phyloP scores from a whole-genome alignment of 306 rosid genomes.

The Quercus wislizeni region DNA sequence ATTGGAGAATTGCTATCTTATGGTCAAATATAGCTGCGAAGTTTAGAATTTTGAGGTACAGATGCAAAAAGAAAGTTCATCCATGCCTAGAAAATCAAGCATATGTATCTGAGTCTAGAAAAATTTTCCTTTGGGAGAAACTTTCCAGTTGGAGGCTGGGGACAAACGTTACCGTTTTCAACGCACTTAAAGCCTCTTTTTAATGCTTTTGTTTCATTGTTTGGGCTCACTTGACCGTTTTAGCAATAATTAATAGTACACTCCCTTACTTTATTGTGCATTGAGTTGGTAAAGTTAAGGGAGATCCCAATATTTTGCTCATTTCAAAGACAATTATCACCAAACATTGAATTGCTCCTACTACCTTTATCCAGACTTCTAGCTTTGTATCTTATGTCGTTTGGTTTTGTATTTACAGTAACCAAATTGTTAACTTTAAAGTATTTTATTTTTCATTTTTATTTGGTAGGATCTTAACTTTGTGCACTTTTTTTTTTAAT shows the following conservation, averaged over 20 bases:
- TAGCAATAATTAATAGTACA: slow-evolving; percentile 7
- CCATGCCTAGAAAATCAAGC: neutral
- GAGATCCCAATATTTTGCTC: slow-evolving; percentile 1
- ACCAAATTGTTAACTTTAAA: too few relatives aligned
- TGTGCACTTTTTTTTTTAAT: too few relatives aligned
- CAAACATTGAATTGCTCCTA: slow-evolving; percentile 12
- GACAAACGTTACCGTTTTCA: slow-evolving; percentile 12
- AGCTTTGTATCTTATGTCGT: neutral
- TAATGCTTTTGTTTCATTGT: slow-evolving; percentile 1
- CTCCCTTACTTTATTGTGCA: neutral
- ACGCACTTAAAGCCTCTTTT: slow-evolving; percentile 1
- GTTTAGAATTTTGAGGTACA: too few relatives aligned
- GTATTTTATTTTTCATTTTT: too few relatives aligned
- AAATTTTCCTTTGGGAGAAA: neutral
- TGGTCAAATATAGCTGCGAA: too few relatives aligned
- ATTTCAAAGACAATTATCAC: slow-evolving; percentile 23
- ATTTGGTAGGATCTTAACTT: too few relatives aligned
- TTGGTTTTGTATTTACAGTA: too few relatives aligned
- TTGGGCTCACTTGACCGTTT: slow-evolving; percentile 17
- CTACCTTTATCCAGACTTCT: neutral
- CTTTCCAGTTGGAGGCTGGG: slow-evolving; percentile 7
- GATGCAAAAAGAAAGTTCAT: too few relatives aligned
- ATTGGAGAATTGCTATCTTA: too few relatives aligned
- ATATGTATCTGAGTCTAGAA: neutral
- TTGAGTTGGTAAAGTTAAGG: slow-evolving; percentile 18